Conservation (phyloP, 495 filamentous ascomycete genomes). For the Pyrenopolyporus hunteri region DNA sequence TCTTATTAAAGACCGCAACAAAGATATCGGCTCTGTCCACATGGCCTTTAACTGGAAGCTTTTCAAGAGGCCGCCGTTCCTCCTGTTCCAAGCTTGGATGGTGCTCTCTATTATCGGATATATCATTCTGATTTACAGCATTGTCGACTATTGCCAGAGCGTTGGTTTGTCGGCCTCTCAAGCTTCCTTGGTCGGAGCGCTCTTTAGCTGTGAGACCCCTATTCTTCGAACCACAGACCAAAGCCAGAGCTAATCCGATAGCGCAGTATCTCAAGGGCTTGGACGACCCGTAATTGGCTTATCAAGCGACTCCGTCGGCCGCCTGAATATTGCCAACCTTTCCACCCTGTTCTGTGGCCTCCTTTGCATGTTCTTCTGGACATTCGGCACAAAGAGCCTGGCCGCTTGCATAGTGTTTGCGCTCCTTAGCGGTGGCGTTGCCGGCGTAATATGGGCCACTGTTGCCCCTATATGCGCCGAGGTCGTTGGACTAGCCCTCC, state of each 20-base stretch:
- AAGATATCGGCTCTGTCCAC: constrained; percentile 65
- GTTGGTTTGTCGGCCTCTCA: constrained; percentile 70
- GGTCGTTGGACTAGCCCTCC: constrained; percentile 72
- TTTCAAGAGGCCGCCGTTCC: constrained; percentile 65
- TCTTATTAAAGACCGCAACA: constrained; percentile 71
- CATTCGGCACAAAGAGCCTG: constrained; percentile 64
- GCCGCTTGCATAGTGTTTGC: constrained; percentile 74
- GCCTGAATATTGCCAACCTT: constrained; percentile 68
- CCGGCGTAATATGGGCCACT: constrained; percentile 77
- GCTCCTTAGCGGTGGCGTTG: constrained; percentile 70
- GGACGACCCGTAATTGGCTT: constrained; percentile 70
- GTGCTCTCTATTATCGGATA: constrained; percentile 76
- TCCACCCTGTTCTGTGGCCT: constrained; percentile 67
- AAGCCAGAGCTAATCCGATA: background rate
- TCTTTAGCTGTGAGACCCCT: constrained; percentile 67
- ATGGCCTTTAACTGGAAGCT: constrained; percentile 67
- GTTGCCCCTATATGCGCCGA: constrained; percentile 77
- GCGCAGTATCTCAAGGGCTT: constrained; percentile 50
- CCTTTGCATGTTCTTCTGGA: constrained; percentile 71
- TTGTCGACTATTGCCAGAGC: constrained; percentile 69
- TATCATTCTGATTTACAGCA: constrained; percentile 71
- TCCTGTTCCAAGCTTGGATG: constrained; percentile 70
- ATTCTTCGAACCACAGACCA: too few relatives aligned
- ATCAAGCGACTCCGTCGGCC: constrained; percentile 67
- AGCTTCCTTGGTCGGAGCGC: constrained; percentile 71